Evolutionary conservation across 768 basidiomycete genomes (phyloP).

Genomic region (Suillus cothurnatus): DNA sequence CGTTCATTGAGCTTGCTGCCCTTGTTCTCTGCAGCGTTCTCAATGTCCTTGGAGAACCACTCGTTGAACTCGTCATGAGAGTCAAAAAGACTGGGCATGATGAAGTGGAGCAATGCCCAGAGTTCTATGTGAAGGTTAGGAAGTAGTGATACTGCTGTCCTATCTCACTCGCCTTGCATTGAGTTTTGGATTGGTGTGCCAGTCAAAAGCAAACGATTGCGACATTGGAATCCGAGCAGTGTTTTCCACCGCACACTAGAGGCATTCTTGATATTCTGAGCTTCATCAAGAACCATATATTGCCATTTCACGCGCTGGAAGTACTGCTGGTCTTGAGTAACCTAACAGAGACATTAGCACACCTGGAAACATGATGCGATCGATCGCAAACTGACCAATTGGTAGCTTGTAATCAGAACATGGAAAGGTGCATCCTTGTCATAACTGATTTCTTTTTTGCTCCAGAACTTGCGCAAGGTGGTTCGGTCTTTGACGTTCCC

Average conservation of each 20-base stretch:
- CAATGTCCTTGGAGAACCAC: slow-evolving; percentile 99
- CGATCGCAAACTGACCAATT: slow-evolving; percentile 69
- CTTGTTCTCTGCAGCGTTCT: slow-evolving; percentile 91
- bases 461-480: slow-evolving; percentile 96
- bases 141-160: neutral
- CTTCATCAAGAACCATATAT: slow-evolving; percentile 99
- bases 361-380: neutral
- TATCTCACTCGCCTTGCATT: slow-evolving; percentile 81
- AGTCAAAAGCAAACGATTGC: slow-evolving; percentile 92
- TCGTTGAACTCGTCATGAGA: slow-evolving; percentile 99
- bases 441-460: slow-evolving; percentile 95
- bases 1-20: slow-evolving; percentile 92
- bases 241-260: slow-evolving; percentile 97
- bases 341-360: slow-evolving; percentile 43
- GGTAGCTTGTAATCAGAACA: slow-evolving; percentile 95
- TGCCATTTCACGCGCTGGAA: slow-evolving; percentile 99
- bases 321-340: slow-evolving; percentile 96
- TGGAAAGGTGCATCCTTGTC: slow-evolving; percentile 96
- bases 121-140: slow-evolving; percentile 59
- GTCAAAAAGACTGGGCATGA: slow-evolving; percentile 99
- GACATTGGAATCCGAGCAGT: slow-evolving; percentile 90
- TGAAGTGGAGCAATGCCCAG: slow-evolving; percentile 98
- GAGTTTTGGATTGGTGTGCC: slow-evolving; percentile 99
- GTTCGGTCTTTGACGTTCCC: slow-evolving; percentile 95
- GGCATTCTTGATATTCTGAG: slow-evolving; percentile 99